These are phyloP conservation scores for Myxozyma sirexii DNA, from an alignment of 805 yeast species.

Conservation along the genomic window DNA sequence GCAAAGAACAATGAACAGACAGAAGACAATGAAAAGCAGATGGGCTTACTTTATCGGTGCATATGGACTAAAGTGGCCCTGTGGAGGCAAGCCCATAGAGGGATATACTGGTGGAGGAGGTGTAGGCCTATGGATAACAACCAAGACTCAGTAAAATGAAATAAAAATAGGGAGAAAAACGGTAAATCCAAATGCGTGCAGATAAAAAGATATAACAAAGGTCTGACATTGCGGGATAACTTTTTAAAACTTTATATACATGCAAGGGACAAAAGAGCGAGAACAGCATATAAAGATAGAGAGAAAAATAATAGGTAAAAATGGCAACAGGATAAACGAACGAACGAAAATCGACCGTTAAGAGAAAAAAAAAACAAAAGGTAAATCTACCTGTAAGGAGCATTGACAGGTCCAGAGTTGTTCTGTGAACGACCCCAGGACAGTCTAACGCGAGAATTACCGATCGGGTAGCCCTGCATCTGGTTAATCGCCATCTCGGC, in stretches of 20 bases:
- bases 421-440: conserved; percentile 80
- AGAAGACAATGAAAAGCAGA: conserved; percentile 4
- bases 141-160: conserved; percentile 30
- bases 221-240: conserved; percentile 7
- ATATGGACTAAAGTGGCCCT: conserved; percentile 43
- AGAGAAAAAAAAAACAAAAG: conserved; percentile 1
- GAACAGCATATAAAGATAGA: conserved; percentile 1
- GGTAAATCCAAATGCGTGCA: background rate
- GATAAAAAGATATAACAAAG: conserved; percentile 23
- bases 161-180: conserved; percentile 2
- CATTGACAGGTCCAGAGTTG: conserved; percentile 38
- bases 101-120: conserved; percentile 44
- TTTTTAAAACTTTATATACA: conserved; percentile 20
- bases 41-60: conserved; percentile 39
- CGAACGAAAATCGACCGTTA: too few species aligned
- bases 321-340: too few species aligned
- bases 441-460: conserved; percentile 77
- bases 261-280: conserved; percentile 2
- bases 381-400: conserved; percentile 39
- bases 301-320: conserved; percentile 1
- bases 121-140: conserved; percentile 37
- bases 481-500: conserved; percentile 84
- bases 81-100: conserved; percentile 42
- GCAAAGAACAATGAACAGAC: conserved; percentile 4
- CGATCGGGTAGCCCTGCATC: conserved; percentile 89